Percentiles rank a stretch among this genome's conserved stretches.
phyloP scores from a whole-genome alignment of 1,284 basidiomycete species.

The Ustilago shanxiensis region DNA sequence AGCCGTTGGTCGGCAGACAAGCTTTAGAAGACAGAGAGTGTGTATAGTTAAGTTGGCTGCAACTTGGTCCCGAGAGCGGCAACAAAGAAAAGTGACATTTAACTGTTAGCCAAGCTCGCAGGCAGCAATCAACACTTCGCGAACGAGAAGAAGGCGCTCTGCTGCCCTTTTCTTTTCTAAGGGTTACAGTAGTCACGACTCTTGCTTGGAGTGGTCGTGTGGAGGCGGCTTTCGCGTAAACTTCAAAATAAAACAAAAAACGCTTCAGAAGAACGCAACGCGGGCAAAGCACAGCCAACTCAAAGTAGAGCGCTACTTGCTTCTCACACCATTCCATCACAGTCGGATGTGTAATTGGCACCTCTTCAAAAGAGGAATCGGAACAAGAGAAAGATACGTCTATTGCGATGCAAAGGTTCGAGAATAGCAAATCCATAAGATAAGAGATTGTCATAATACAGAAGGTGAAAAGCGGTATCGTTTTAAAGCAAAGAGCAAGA shows the following conservation, averaged over 20 bases:
- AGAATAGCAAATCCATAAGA: neutral
- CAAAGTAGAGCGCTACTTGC: neutral
- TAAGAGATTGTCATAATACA: conserved; percentile 9
- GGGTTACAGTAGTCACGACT: too few relatives aligned
- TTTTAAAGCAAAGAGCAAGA: neutral
- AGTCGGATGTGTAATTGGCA: too few relatives aligned
- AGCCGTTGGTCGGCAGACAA: neutral
- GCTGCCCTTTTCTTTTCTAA: neutral
- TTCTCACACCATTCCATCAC: neutral
- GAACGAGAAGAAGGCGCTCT: neutral
- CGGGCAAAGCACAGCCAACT: neutral
- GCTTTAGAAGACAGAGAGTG: neutral
- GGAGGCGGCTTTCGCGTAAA: too few relatives aligned
- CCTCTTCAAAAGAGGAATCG: neutral
- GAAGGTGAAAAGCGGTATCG: conserved; percentile 2
- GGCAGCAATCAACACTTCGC: too few relatives aligned
- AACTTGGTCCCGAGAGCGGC: too few relatives aligned
- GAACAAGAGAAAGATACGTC: neutral
- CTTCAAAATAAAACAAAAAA: neutral
- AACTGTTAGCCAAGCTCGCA: conserved; percentile 2
- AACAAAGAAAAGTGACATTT: too few relatives aligned
- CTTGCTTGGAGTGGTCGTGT: neutral
- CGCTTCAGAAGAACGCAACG: neutral
- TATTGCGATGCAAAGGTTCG: conserved; percentile 1
- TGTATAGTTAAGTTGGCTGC: too few relatives aligned